These are phyloP conservation scores for Collybia sp. DNA, from an alignment of 768 basidiomycete genomes.

Conservation along the genomic window DNA sequence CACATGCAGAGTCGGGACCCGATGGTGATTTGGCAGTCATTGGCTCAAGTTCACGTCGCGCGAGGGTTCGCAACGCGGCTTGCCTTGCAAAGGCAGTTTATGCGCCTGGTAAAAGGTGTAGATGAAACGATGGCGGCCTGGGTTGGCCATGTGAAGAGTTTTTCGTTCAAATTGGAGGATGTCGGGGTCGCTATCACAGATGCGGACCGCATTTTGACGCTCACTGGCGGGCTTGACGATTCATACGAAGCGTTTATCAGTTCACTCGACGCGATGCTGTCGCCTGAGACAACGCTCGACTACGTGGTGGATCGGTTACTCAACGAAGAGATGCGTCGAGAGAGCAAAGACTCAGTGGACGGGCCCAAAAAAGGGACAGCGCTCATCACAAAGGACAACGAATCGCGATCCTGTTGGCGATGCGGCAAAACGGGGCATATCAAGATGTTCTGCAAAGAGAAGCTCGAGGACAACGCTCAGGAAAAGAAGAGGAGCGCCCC, in stretches of 20 bases:
- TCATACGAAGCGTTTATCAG: constrained; percentile 23
- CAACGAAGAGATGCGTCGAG: constrained; percentile 24
- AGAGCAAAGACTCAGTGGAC: background rate
- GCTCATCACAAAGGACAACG: too few relatives aligned
- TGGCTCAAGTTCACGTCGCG: constrained; percentile 15
- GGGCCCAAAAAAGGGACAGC: background rate
- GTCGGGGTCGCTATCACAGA: constrained; percentile 14
- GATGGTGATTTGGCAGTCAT: constrained; percentile 15
- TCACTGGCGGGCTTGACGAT: constrained; percentile 19
- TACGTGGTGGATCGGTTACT: constrained; percentile 21
- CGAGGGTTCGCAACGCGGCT: constrained; percentile 18
- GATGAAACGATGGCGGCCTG: constrained; percentile 17
- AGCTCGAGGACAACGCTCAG: too few relatives aligned
- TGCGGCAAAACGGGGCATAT: too few relatives aligned
- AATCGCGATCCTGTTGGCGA: too few relatives aligned
- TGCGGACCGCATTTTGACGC: constrained; percentile 18
- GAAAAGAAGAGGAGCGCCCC: too few relatives aligned
- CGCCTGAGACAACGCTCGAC: constrained; percentile 15
- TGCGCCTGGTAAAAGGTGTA: constrained; percentile 15
- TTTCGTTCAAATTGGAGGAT: constrained; percentile 14
- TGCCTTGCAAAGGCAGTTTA: constrained; percentile 15
- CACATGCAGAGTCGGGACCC: constrained; percentile 20
- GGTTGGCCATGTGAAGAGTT: constrained; percentile 14
- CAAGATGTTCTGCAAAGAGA: too few relatives aligned
- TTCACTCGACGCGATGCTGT: constrained; percentile 18